Conservation (phyloP, 2,329 filamentous ascomycete species). For the Fusarium agapanthi region DNA sequence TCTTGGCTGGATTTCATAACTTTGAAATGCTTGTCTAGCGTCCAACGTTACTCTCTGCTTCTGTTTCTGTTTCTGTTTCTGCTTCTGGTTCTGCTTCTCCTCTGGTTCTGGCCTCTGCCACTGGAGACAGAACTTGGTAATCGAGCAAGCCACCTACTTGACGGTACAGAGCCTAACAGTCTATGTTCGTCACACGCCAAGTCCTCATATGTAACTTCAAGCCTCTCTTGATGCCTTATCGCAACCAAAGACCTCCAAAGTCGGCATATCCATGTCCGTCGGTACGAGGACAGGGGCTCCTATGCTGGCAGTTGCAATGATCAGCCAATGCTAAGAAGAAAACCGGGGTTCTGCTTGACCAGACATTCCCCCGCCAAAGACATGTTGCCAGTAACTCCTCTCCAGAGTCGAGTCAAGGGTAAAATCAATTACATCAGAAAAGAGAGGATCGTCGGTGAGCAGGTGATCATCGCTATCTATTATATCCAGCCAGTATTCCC, state of each 20-base stretch:
- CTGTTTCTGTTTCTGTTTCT: background rate
- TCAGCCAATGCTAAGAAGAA: background rate
- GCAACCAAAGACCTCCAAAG: background rate
- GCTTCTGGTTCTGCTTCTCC: background rate
- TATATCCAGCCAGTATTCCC: background rate
- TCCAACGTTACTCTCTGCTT: background rate
- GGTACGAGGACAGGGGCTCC: background rate
- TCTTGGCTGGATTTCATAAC: slow-evolving; percentile 15
- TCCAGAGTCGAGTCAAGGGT: background rate
- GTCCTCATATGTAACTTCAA: background rate
- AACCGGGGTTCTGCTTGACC: slow-evolving; percentile 7
- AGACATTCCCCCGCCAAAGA: slow-evolving; percentile 5
- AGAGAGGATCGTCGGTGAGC: background rate
- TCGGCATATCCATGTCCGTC: background rate
- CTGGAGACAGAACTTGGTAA: background rate
- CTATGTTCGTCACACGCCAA: background rate
- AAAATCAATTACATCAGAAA: background rate
- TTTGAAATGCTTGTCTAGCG: slow-evolving; percentile 1
- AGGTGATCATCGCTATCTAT: background rate
- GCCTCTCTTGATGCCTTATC: background rate
- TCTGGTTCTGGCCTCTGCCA: background rate
- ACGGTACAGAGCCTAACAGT: background rate
- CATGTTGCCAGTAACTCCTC: background rate
- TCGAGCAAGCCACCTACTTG: background rate
- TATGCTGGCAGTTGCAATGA: background rate